Conservation (phyloP, 306 rosid species). For the Cajanus cajan region DNA sequence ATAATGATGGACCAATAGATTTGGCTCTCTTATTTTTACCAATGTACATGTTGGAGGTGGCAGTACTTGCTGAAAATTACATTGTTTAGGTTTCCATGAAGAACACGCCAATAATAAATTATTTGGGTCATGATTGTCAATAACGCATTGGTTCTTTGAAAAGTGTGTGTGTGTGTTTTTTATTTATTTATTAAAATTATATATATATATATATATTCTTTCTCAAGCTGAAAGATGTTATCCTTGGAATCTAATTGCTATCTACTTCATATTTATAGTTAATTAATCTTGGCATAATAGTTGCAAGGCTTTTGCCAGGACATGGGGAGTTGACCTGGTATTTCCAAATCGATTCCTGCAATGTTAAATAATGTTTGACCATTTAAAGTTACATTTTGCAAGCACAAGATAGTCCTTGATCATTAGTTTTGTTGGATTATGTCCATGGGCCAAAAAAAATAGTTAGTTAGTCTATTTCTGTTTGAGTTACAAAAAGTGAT, state of each 20-base stretch:
- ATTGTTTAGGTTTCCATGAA: not conserved
- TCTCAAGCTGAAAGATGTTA: conserved; percentile 4
- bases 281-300: not conserved
- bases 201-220: no score
- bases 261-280: conserved; percentile 8
- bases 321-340: no score
- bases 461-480: not conserved
- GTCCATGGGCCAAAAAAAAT: no score
- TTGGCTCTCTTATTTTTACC: not conserved
- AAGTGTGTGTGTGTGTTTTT: no score
- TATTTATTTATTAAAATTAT: no score
- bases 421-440: no score
- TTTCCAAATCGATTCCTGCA: no score
- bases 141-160: not conserved
- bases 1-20: conserved; percentile 23
- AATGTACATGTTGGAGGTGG: conserved; percentile 7
- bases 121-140: not conserved
- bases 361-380: no score
- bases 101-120: conserved; percentile 17
- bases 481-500: conserved; percentile 8
- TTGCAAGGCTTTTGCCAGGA: no score
- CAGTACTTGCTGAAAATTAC: conserved; percentile 7
- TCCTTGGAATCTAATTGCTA: conserved; percentile 11
- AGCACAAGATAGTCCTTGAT: no score
- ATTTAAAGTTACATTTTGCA: no score